phyloP scores from a whole-genome alignment of 1,284 basidiomycete genomes.

The Rhodotorula sp. region DNA sequence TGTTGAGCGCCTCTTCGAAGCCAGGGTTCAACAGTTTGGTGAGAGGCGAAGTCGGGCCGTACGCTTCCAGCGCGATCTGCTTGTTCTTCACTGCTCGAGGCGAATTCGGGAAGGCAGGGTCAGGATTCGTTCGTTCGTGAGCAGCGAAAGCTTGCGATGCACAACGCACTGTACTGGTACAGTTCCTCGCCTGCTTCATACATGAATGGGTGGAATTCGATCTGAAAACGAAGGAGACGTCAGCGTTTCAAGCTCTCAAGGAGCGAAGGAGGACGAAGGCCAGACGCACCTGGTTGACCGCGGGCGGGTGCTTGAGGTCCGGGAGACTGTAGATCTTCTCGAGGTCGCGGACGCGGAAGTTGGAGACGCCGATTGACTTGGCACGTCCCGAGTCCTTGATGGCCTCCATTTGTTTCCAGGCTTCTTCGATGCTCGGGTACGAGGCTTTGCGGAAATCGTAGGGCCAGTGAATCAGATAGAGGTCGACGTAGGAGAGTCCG shows the following conservation, averaged over 20 bases:
- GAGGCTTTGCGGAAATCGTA: conserved; percentile 53
- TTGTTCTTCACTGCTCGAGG: conserved; percentile 50
- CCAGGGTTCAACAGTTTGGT: conserved; percentile 22
- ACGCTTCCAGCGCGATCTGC: conserved; percentile 60
- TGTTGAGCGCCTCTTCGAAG: conserved; percentile 21
- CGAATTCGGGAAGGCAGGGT: background rate
- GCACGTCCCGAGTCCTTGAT: conserved; percentile 26
- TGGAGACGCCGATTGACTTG: conserved; percentile 79
- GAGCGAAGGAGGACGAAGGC: too few relatives aligned
- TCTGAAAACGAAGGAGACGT: conserved; percentile 55
- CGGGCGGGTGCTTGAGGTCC: conserved; percentile 45
- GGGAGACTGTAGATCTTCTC: conserved; percentile 60
- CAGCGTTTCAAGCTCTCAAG: too few relatives aligned
- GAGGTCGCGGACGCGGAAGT: conserved; percentile 69
- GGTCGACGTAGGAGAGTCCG: conserved; percentile 63
- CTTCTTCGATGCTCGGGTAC: conserved; percentile 38
- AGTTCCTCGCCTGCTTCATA: conserved; percentile 61
- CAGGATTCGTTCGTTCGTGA: background rate
- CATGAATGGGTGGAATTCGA: conserved; percentile 79
- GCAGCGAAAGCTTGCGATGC: background rate
- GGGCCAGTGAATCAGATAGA: conserved; percentile 66
- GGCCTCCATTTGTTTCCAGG: conserved; percentile 71
- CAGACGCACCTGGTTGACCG: conserved; percentile 78
- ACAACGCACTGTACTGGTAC: conserved; percentile 55
- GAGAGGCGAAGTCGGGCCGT: conserved; percentile 34